Evolutionary conservation across 164 flowering plant genomes (phyloP).

Genomic region (Dillenia turbinata): DNA sequence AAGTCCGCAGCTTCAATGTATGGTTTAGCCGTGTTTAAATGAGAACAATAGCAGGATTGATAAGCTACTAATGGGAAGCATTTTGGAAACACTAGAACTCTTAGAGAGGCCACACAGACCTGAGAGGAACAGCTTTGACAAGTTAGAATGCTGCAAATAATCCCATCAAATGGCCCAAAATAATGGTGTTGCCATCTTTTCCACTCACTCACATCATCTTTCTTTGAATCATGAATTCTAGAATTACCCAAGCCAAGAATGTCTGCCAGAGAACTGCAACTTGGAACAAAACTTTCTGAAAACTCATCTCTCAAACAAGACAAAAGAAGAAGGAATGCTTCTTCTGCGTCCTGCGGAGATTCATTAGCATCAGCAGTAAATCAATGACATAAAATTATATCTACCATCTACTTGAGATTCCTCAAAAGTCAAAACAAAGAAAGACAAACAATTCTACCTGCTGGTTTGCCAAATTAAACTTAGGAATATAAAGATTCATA

Average conservation of each 20-base stretch:
- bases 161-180: conserved; percentile 92
- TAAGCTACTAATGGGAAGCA: conserved; percentile 1
- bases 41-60: not conserved
- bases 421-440: not conserved
- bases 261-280: conserved; percentile 48
- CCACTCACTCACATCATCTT: conserved; percentile 31
- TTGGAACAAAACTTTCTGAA: conserved; percentile 43
- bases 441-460: conserved; percentile 47
- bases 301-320: conserved; percentile 76
- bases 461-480: conserved; percentile 66
- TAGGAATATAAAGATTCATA: conserved; percentile 51
- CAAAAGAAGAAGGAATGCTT: conserved; percentile 76
- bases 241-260: conserved; percentile 22
- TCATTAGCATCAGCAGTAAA: too few relatives aligned
- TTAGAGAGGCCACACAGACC: conserved; percentile 39
- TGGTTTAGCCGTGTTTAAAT: too few relatives aligned
- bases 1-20: too few relatives aligned
- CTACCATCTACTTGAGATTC: too few relatives aligned
- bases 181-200: conserved; percentile 62
- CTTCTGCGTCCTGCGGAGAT: conserved; percentile 77
- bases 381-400: too few relatives aligned
- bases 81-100: conserved; percentile 5
- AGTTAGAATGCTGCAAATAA: conserved; percentile 65
- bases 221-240: conserved; percentile 33
- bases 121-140: conserved; percentile 85